Percentiles rank a stretch among this genome's conserved stretches.
Evolutionary conservation across 768 basidiomycete genomes (phyloP).

Genomic region (Kwoniella dendrophila): DNA sequence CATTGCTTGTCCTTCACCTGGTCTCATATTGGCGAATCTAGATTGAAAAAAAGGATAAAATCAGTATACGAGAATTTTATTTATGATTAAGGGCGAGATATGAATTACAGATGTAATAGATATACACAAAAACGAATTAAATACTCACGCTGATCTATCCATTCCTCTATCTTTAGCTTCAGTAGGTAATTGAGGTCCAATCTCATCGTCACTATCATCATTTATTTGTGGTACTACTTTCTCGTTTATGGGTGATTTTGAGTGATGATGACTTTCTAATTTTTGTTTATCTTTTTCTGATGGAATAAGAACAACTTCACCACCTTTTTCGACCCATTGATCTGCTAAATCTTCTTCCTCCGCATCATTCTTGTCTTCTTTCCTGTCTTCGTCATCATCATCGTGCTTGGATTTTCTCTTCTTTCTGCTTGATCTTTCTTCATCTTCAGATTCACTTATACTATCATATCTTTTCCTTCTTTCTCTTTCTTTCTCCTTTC

Average conservation of each 20-base stretch:
- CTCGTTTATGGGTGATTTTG: slow-evolving; percentile 23
- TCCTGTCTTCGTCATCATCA: slow-evolving; percentile 57
- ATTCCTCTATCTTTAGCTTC: slow-evolving; percentile 60
- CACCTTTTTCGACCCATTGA: slow-evolving; percentile 54
- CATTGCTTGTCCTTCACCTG: slow-evolving; percentile 97
- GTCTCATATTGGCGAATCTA: slow-evolving; percentile 81
- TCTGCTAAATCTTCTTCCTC: slow-evolving; percentile 47
- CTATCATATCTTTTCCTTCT: slow-evolving; percentile 57
- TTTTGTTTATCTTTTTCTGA: slow-evolving; percentile 17
- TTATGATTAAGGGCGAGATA: too few relatives aligned
- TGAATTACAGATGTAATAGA: too few relatives aligned
- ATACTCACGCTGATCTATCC: slow-evolving; percentile 62
- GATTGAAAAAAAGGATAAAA: slow-evolving; percentile 1
- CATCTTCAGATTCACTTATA: slow-evolving; percentile 55
- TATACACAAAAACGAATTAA: background rate
- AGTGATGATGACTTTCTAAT: slow-evolving; percentile 17
- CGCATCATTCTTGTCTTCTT: background rate
- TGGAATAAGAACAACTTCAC: slow-evolving; percentile 26
- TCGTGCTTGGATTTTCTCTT: slow-evolving; percentile 32
- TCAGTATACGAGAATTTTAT: too few relatives aligned
- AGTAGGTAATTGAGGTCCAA: slow-evolving; percentile 77
- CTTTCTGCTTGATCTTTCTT: slow-evolving; percentile 57
- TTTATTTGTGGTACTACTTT: slow-evolving; percentile 44
- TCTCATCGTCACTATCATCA: slow-evolving; percentile 66
- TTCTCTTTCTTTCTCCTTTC: slow-evolving; percentile 59